Evolutionary conservation across 2,329 filamentous ascomycete species (phyloP).

Genomic region (Verticillium zaregamsianum): DNA sequence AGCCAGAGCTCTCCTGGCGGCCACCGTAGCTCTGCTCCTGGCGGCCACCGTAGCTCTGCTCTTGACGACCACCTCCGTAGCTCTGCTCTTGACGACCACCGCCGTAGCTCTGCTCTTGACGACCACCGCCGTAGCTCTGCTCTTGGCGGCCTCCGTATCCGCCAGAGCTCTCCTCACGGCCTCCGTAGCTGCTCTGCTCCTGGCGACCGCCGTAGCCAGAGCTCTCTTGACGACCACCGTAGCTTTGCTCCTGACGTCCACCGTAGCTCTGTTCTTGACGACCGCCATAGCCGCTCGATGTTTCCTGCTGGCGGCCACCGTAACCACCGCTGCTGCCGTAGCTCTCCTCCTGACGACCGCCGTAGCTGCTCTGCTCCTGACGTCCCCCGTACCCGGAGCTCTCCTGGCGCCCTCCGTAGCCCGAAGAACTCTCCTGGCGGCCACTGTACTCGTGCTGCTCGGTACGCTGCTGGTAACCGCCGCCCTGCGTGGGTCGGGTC

Average conservation of each 20-base stretch:
- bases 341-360: constrained; percentile 18
- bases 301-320: constrained; percentile 13
- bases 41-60: constrained; percentile 41
- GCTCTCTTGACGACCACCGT: constrained; percentile 12
- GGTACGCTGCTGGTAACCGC: constrained; percentile 36
- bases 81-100: neutral
- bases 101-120: constrained; percentile 48
- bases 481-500: constrained; percentile 41
- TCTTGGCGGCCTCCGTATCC: neutral
- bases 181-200: constrained; percentile 8
- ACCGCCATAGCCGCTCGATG: constrained; percentile 14
- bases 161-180: constrained; percentile 10
- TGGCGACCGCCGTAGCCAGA: constrained; percentile 10
- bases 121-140: constrained; percentile 41
- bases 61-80: constrained; percentile 7
- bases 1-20: neutral
- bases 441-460: constrained; percentile 45
- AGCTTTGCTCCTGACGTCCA: constrained; percentile 15
- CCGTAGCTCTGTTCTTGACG: constrained; percentile 13
- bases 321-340: constrained; percentile 10
- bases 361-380: constrained; percentile 10
- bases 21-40: constrained; percentile 40
- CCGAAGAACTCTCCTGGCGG: constrained; percentile 20
- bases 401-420: constrained; percentile 17
- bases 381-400: constrained; percentile 10